Percentiles rank a stretch among this genome's conserved stretches.
Evolutionary conservation across 2,329 filamentous ascomycete genomes (phyloP).

Genomic region (Xenosphaeropsis pyriputrescens): DNA sequence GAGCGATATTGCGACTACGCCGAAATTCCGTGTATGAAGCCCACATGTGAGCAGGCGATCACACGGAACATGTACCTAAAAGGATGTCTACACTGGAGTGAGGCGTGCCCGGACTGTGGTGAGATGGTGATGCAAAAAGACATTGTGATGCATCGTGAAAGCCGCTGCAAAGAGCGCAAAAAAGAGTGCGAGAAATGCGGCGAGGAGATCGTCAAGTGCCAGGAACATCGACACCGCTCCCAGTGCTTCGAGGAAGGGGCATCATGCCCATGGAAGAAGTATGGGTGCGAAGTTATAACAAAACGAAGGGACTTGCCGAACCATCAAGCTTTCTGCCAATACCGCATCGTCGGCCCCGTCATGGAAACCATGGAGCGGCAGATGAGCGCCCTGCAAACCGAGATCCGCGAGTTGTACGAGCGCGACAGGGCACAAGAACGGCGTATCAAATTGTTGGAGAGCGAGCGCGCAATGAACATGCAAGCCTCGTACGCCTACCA

Average conservation of each 20-base stretch:
- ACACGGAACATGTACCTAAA: conserved; percentile 32
- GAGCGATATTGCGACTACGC: conserved; percentile 40
- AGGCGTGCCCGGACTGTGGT: conserved; percentile 38
- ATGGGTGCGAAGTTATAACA: conserved; percentile 29
- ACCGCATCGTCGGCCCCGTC: conserved; percentile 35
- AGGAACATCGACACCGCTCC: conserved; percentile 16
- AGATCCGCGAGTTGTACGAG: conserved; percentile 28
- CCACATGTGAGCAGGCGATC: conserved; percentile 34
- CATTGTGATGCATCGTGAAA: conserved; percentile 29
- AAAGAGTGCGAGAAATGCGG: conserved; percentile 13
- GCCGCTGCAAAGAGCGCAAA: conserved; percentile 26
- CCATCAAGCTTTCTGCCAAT: conserved; percentile 34
- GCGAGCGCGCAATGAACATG: conserved; percentile 11
- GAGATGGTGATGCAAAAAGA: conserved; percentile 26
- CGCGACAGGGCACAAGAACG: conserved; percentile 24
- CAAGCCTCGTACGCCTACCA: conserved; percentile 13
- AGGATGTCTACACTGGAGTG: conserved; percentile 37
- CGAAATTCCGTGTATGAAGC: conserved; percentile 38
- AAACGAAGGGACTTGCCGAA: conserved; percentile 24
- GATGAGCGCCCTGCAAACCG: conserved; percentile 19
- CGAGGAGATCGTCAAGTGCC: conserved; percentile 11
- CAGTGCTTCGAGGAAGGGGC: conserved; percentile 28
- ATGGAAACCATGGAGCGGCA: conserved; percentile 30
- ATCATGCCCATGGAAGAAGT: conserved; percentile 30
- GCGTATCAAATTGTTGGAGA: conserved; percentile 27